Percentiles rank a stretch among this genome's conserved stretches.
These are phyloP conservation scores for Capronia epimyces DNA, from an alignment of 2,329 filamentous ascomycete species.

Conservation along the genomic window DNA sequence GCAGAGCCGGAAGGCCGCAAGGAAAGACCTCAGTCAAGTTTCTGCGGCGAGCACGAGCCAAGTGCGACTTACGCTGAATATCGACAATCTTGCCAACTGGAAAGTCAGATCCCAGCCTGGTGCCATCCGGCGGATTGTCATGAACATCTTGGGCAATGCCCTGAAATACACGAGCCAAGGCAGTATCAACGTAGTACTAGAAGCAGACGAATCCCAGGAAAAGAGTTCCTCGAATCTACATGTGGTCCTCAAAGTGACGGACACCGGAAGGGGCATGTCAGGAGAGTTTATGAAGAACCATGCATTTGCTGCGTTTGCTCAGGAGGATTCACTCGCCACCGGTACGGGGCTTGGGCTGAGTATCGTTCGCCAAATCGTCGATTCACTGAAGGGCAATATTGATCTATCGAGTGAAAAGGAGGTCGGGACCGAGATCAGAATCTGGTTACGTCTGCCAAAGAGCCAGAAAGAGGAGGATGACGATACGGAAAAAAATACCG, in stretches of 20 bases:
- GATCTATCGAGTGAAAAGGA: constrained; percentile 51
- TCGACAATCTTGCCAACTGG: constrained; percentile 48
- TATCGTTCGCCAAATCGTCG: constrained; percentile 58
- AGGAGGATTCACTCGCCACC: constrained; percentile 56
- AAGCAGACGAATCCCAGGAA: constrained; percentile 32
- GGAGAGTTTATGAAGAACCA: constrained; percentile 56
- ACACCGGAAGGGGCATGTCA: constrained; percentile 63
- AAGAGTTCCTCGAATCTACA: constrained; percentile 32
- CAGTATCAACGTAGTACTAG: constrained; percentile 44
- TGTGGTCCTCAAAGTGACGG: constrained; percentile 48
- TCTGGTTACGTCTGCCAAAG: constrained; percentile 23
- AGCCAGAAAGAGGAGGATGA: background rate
- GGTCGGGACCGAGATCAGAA: constrained; percentile 51
- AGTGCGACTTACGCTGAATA: constrained; percentile 45
- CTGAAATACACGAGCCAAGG: constrained; percentile 57
- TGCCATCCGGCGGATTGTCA: constrained; percentile 51
- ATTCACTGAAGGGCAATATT: constrained; percentile 55
- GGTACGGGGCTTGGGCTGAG: constrained; percentile 54
- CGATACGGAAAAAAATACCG: constrained; percentile 4
- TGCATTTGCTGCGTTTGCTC: constrained; percentile 54
- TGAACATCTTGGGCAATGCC: constrained; percentile 60
- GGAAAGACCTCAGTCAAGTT: constrained; percentile 11
- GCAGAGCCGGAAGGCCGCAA: constrained; percentile 5
- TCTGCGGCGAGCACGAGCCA: background rate
- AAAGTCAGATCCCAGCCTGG: constrained; percentile 53